Percentiles rank a stretch among this genome's conserved stretches.
phyloP scores from a whole-genome alignment of 345 rosid genomes.

The Eucalyptus pauciflora region DNA sequence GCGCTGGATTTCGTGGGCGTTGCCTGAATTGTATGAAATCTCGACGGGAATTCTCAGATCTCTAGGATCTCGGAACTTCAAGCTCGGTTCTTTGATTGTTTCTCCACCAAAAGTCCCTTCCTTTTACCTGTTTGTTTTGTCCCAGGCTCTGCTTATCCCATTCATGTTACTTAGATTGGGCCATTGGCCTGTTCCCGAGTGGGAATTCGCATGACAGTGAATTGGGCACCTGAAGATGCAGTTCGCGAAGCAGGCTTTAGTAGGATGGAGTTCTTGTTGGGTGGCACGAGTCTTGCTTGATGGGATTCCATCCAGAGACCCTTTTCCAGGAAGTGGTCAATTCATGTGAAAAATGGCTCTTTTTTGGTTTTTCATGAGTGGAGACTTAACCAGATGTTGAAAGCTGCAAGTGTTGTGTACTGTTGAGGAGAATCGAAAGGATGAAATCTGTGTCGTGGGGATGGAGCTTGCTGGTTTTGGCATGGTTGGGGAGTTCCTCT shows the following conservation, averaged over 20 bases:
- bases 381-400: not conserved
- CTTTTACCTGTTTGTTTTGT: not conserved
- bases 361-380: not conserved
- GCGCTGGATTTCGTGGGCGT: not conserved
- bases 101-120: not conserved
- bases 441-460: not conserved
- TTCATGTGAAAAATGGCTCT: not conserved
- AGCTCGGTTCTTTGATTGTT: not conserved
- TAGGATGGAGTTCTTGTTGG: not conserved
- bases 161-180: not conserved
- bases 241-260: not conserved
- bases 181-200: not conserved
- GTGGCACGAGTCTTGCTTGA: not conserved
- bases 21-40: not conserved
- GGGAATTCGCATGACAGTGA: not conserved
- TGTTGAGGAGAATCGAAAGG: not conserved
- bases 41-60: conserved; percentile 13
- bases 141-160: not conserved
- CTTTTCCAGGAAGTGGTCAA: not conserved
- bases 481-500: conserved; percentile 9
- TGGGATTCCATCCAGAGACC: not conserved
- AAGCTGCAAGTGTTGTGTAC: not conserved
- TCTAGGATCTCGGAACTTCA: conserved; percentile 16
- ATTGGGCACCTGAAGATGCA: not conserved
- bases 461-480: conserved; percentile 8